phyloP scores from a whole-genome alignment of 768 basidiomycete species.

The Pulveroboletus frians region DNA sequence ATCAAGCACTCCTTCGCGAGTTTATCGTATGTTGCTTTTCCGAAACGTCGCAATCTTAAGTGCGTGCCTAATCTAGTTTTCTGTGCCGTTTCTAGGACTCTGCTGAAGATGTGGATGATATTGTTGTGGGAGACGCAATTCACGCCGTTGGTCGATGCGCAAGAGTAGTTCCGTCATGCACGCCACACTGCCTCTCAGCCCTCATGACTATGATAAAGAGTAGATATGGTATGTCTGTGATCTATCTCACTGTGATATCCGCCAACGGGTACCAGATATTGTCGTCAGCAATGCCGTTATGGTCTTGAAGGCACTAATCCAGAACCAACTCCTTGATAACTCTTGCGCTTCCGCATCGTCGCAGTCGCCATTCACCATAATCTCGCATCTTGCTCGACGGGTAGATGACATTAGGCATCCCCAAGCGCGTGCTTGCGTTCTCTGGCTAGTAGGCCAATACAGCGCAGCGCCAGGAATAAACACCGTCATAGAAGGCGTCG shows the following conservation, averaged over 20 bases:
- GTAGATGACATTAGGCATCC: slow-evolving; percentile 78
- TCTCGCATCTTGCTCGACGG: slow-evolving; percentile 70
- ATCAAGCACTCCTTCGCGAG: slow-evolving; percentile 69
- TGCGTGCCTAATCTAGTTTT: background rate
- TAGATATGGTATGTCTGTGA: slow-evolving; percentile 50
- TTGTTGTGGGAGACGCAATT: slow-evolving; percentile 67
- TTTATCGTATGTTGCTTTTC: slow-evolving; percentile 58
- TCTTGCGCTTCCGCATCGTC: slow-evolving; percentile 25
- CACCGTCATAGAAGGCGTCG: slow-evolving; percentile 50
- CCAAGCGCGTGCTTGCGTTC: slow-evolving; percentile 78
- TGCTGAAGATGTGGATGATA: slow-evolving; percentile 70
- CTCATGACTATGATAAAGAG: slow-evolving; percentile 80
- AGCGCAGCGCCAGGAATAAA: slow-evolving; percentile 39
- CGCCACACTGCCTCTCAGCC: slow-evolving; percentile 65
- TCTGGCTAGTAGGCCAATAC: slow-evolving; percentile 94
- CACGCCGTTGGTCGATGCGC: slow-evolving; percentile 77
- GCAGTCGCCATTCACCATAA: slow-evolving; percentile 54
- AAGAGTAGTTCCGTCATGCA: slow-evolving; percentile 58
- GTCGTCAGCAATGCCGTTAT: slow-evolving; percentile 78
- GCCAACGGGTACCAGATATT: slow-evolving; percentile 44
- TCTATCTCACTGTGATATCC: background rate
- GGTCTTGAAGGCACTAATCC: slow-evolving; percentile 81
- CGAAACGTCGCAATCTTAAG: background rate
- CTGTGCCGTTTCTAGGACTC: slow-evolving; percentile 53
- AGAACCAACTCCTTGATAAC: slow-evolving; percentile 49